Evolutionary conservation across 345 rosid genomes (phyloP).

Genomic region (Microcos paniculata): DNA sequence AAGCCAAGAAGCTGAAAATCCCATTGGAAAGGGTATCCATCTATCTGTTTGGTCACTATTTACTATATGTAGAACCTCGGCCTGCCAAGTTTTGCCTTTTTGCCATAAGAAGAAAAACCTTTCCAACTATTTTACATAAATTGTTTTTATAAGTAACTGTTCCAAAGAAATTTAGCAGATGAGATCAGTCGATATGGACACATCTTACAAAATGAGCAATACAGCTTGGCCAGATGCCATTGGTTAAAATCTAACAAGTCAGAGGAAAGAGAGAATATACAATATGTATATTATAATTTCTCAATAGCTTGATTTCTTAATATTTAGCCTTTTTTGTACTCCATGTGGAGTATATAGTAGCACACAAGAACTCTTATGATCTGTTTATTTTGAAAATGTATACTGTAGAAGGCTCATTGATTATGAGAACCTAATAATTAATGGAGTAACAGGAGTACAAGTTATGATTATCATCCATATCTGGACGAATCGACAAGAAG

Average conservation of each 20-base stretch:
- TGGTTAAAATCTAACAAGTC: conserved; percentile 1
- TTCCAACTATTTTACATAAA: not conserved
- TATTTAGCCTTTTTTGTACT: too few relatives aligned
- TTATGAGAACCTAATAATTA: not conserved
- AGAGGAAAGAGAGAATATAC: not conserved
- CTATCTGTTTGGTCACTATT: not conserved
- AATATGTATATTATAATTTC: not conserved
- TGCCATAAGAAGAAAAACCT: not conserved
- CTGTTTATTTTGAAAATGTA: too few relatives aligned
- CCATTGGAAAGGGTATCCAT: conserved; percentile 10
- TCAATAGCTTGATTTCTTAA: not conserved
- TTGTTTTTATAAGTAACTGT: not conserved
- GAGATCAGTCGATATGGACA: not conserved
- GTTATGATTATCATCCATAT: not conserved
- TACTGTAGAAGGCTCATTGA: not conserved
- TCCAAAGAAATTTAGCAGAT: not conserved
- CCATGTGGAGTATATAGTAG: too few relatives aligned
- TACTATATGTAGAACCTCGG: conserved; percentile 9
- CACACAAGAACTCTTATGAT: too few relatives aligned
- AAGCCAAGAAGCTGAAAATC: not conserved
- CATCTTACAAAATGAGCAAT: not conserved
- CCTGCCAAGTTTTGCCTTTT: conserved; percentile 9
- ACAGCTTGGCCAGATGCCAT: not conserved
- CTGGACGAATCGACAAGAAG: not conserved
- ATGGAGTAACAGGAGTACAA: not conserved